A percentile compares a stretch with the other conserved stretches of the same genome.
These are phyloP conservation scores for Podospora australis DNA, from an alignment of 495 filamentous ascomycete genomes.

Conservation along the genomic window DNA sequence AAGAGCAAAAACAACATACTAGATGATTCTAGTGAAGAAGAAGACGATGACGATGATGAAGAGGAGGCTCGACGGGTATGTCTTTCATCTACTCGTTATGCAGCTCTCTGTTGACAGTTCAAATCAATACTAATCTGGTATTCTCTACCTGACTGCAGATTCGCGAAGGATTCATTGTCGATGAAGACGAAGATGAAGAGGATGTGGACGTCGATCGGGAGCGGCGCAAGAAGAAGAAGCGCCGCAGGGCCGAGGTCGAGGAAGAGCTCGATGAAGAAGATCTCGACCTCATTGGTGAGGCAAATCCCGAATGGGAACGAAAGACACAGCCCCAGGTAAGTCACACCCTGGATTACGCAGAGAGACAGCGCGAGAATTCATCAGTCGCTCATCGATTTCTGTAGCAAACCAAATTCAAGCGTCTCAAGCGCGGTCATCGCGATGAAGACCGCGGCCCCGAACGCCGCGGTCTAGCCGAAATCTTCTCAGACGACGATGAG, in stretches of 20 bases:
- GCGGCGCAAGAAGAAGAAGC: constrained; percentile 57
- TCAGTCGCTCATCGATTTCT: constrained; percentile 21
- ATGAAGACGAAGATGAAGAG: constrained; percentile 78
- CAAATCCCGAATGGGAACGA: constrained; percentile 61
- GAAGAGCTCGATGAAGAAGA: constrained; percentile 92
- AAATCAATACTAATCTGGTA: neutral
- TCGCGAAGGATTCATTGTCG: constrained; percentile 92
- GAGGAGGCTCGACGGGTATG: constrained; percentile 57
- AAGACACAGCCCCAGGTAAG: constrained; percentile 58
- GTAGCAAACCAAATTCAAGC: constrained; percentile 78
- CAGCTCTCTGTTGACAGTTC: neutral
- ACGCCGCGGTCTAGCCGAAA: constrained; percentile 71
- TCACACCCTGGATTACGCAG: no score
- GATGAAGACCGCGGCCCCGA: constrained; percentile 55
- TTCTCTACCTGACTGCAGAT: constrained; percentile 45
- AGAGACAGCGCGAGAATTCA: neutral
- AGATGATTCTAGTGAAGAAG: constrained; percentile 92
- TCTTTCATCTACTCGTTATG: neutral
- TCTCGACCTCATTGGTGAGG: constrained; percentile 84
- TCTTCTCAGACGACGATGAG: constrained; percentile 95
- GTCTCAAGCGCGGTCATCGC: constrained; percentile 85
- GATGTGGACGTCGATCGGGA: constrained; percentile 59
- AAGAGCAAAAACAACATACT: constrained; percentile 29
- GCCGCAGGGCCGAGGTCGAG: constrained; percentile 72
- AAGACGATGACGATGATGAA: constrained; percentile 93